phyloP scores from a whole-genome alignment of 2,329 filamentous ascomycete species.

The Epichloe gansuensis region DNA sequence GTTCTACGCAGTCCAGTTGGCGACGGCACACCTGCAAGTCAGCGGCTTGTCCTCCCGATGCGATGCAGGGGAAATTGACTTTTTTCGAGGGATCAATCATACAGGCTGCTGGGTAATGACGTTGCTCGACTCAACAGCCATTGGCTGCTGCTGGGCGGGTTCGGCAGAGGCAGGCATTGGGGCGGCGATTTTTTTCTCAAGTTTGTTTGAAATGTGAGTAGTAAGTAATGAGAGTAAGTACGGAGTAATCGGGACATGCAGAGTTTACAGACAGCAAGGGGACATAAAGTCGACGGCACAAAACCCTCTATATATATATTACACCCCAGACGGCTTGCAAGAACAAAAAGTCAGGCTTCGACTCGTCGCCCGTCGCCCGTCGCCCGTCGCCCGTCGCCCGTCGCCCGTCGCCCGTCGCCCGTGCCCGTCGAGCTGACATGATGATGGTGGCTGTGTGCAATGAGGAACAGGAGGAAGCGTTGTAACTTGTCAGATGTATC shows the following conservation, averaged over 20 bases:
- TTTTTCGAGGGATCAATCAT: neutral
- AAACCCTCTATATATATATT: neutral
- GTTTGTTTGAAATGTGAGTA: neutral
- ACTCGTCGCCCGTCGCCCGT: neutral
- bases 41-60: neutral
- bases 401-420: no score
- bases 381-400: no score
- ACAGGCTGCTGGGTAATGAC: slow-evolving; percentile 1
- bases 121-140: neutral
- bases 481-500: no score
- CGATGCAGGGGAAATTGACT: neutral
- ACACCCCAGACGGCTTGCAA: neutral
- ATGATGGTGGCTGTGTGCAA: neutral
- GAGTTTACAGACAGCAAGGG: neutral
- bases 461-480: neutral
- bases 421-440: neutral
- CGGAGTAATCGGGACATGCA: neutral
- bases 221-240: neutral
- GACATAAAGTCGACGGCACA: neutral
- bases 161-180: neutral
- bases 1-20: neutral
- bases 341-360: neutral
- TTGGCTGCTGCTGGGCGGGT: neutral
- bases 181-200: neutral
- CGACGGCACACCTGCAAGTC: neutral